phyloP scores from a whole-genome alignment of 352 stramenopile genomes.

The Pythium brassicae region DNA sequence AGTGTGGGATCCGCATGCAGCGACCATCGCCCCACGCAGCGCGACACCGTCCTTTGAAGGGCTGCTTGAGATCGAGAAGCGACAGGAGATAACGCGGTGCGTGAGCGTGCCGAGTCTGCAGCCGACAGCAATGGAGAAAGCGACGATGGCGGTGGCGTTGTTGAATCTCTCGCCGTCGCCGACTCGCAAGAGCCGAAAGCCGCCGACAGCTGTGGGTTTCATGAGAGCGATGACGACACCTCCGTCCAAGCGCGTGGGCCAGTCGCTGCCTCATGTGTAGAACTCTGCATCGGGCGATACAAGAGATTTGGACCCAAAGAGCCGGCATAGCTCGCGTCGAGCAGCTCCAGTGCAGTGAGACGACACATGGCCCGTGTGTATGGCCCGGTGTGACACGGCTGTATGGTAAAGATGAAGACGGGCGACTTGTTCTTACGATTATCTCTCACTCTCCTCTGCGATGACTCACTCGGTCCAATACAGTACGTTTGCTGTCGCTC shows the following conservation, averaged over 20 bases:
- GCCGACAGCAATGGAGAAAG: conserved; percentile 54
- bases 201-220: conserved; percentile 11
- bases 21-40: conserved; percentile 4
- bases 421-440: too few species aligned
- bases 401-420: too few species aligned
- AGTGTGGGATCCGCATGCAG: conserved; percentile 33
- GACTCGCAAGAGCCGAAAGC: conserved; percentile 16
- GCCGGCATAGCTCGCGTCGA: background rate
- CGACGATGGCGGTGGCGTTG: conserved; percentile 12
- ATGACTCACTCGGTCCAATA: conserved; percentile 26
- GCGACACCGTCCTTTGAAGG: conserved; percentile 30
- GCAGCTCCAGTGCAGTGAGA: background rate
- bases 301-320: background rate
- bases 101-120: conserved; percentile 53
- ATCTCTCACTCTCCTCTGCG: conserved; percentile 9
- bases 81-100: conserved; percentile 42
- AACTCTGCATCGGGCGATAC: too few species aligned
- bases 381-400: too few species aligned
- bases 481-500: conserved; percentile 28
- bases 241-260: conserved; percentile 1
- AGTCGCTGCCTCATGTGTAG: conserved; percentile 17
- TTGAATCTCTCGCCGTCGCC: conserved; percentile 5
- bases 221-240: conserved; percentile 7
- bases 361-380: too few species aligned
- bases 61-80: conserved; percentile 16